Conservation (phyloP, 2,329 filamentous ascomycete species). For the Clarireedia homoeocarpa region DNA sequence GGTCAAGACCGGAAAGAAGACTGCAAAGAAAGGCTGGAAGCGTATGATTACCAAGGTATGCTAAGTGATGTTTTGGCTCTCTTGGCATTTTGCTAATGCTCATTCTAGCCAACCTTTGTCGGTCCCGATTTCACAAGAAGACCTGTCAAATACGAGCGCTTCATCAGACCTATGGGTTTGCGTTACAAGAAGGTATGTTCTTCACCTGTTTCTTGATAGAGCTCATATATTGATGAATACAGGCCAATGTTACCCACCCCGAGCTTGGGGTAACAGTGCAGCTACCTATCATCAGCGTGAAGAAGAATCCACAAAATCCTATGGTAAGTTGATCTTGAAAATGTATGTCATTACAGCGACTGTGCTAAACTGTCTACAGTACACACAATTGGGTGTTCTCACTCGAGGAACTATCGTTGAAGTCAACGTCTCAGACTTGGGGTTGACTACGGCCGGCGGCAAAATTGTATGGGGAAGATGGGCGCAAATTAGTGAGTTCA, state of each 20-base stretch:
- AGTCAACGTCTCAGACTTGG: conserved; percentile 88
- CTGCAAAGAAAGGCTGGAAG: conserved; percentile 63
- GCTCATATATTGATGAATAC: no score
- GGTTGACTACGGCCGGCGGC: conserved; percentile 80
- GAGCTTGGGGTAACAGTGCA: conserved; percentile 83
- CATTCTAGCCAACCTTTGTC: conserved; percentile 64
- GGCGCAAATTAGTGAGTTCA: conserved; percentile 48
- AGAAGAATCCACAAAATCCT: conserved; percentile 83
- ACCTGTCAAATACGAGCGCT: conserved; percentile 66
- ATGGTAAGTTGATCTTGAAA: conserved; percentile 38
- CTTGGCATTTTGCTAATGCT: neutral
- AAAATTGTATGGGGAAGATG: conserved; percentile 92
- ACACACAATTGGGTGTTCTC: conserved; percentile 85
- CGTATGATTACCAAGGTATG: conserved; percentile 52
- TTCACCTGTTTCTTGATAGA: neutral
- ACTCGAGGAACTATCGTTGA: conserved; percentile 81
- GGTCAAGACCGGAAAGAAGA: conserved; percentile 93
- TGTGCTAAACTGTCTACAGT: conserved; percentile 31
- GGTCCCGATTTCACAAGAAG: conserved; percentile 74
- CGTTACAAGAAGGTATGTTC: conserved; percentile 60
- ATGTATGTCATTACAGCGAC: neutral
- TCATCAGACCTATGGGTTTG: conserved; percentile 69
- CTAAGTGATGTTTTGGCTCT: neutral
- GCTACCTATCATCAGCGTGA: conserved; percentile 64
- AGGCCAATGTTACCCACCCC: conserved; percentile 58